Evolutionary conservation across 257 asterid genomes (phyloP).

Genomic region (Ligustrum vulgare): DNA sequence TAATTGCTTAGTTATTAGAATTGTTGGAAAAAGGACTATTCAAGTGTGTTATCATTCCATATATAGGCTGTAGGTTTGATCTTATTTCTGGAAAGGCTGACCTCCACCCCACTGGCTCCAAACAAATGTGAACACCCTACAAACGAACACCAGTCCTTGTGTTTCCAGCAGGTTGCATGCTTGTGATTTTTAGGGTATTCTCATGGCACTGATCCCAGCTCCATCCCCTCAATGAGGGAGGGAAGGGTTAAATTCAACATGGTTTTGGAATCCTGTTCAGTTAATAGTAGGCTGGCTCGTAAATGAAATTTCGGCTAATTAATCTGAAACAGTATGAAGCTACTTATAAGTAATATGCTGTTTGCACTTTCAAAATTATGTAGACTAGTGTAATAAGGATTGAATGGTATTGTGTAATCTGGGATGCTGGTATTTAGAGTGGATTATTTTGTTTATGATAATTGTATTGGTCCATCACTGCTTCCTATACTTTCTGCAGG

Average conservation of each 20-base stretch:
- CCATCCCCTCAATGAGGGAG: not conserved
- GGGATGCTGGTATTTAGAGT: not conserved
- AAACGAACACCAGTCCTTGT: not conserved
- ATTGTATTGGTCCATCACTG: constrained; percentile 11
- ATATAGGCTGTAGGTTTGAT: not conserved
- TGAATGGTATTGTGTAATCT: not conserved
- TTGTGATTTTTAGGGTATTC: no score
- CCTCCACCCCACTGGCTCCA: not conserved
- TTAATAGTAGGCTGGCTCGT: not conserved
- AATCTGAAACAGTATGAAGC: not conserved
- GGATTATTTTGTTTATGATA: not conserved
- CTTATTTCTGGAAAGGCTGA: not conserved
- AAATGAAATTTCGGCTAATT: not conserved
- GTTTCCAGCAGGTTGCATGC: not conserved
- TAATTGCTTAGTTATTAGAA: not conserved
- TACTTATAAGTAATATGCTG: not conserved
- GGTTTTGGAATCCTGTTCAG: not conserved
- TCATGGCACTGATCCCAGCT: not conserved
- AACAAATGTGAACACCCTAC: not conserved
- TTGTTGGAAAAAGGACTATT: not conserved
- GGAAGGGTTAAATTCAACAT: not conserved
- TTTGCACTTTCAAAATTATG: not conserved
- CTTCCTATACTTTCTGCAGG: constrained; percentile 45
- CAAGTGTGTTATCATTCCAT: no score
- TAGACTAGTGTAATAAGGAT: constrained; percentile 7